These are phyloP conservation scores for Capronia americana DNA, from an alignment of 2,329 filamentous ascomycete genomes.

Conservation along the genomic window DNA sequence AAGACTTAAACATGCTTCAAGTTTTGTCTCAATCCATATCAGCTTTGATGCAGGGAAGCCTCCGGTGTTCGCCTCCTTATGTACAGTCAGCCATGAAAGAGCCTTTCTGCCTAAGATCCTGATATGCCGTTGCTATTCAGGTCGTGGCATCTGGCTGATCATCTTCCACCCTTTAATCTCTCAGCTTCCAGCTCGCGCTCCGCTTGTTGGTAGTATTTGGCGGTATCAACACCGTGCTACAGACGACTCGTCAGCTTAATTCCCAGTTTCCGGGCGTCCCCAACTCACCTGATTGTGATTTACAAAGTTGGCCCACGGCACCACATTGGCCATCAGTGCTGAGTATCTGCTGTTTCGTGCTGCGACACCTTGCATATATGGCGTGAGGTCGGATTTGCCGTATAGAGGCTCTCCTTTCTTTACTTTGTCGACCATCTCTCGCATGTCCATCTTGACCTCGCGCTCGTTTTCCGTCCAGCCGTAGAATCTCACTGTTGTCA, in stretches of 20 bases:
- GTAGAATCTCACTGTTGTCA: slow-evolving; percentile 82
- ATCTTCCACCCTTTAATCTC: slow-evolving; percentile 39
- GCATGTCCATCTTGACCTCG: slow-evolving; percentile 95
- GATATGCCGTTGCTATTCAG: not conserved
- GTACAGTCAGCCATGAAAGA: slow-evolving; percentile 24
- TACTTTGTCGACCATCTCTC: slow-evolving; percentile 95
- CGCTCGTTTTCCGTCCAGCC: slow-evolving; percentile 90
- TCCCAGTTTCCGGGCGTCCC: not conserved
- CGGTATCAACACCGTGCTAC: slow-evolving; percentile 93
- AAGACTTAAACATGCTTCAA: not conserved
- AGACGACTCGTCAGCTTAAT: slow-evolving; percentile 34
- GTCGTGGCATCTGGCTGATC: not conserved
- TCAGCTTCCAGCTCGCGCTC: slow-evolving; percentile 92
- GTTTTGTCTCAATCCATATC: not conserved
- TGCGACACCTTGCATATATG: slow-evolving; percentile 93
- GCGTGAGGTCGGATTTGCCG: slow-evolving; percentile 75
- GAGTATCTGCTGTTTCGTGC: slow-evolving; percentile 92
- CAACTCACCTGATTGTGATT: slow-evolving; percentile 76
- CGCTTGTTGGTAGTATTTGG: slow-evolving; percentile 96
- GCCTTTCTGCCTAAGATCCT: not conserved
- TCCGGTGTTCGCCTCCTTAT: slow-evolving; percentile 17
- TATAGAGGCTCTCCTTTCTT: slow-evolving; percentile 91
- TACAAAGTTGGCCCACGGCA: slow-evolving; percentile 98
- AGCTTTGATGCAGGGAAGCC: not conserved
- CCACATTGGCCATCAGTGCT: slow-evolving; percentile 78